These are phyloP conservation scores for Aphanoascus verrucosus DNA, from an alignment of 2,329 filamentous ascomycete genomes.

Conservation along the genomic window DNA sequence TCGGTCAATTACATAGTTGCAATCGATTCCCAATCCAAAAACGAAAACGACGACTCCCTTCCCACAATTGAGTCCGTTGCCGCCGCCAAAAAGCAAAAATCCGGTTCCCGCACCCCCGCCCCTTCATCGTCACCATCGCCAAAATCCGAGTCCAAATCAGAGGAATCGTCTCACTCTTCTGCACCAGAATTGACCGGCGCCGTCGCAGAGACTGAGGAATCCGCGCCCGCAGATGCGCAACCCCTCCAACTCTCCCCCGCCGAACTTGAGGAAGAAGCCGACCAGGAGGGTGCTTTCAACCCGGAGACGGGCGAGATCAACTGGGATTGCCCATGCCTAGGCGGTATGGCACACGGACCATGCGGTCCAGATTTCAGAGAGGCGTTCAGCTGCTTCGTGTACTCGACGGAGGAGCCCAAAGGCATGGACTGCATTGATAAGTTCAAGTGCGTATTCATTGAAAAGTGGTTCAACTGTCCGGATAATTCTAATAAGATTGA, in stretches of 20 bases:
- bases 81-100: slow-evolving; percentile 12
- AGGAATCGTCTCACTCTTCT: slow-evolving; percentile 10
- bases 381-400: slow-evolving; percentile 98
- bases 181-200: slow-evolving; percentile 17
- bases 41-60: slow-evolving; percentile 9
- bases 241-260: slow-evolving; percentile 28
- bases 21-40: neutral
- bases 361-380: slow-evolving; percentile 92
- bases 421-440: slow-evolving; percentile 96
- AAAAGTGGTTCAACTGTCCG: neutral
- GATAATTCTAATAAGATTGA: slow-evolving; percentile 22
- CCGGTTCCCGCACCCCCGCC: slow-evolving; percentile 12
- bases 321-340: slow-evolving; percentile 97
- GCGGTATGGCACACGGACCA: slow-evolving; percentile 91
- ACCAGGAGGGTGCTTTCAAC: slow-evolving; percentile 87
- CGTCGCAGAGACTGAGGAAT: slow-evolving; percentile 15
- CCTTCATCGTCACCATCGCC: slow-evolving; percentile 14
- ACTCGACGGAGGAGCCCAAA: slow-evolving; percentile 87
- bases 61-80: slow-evolving; percentile 12
- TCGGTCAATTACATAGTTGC: neutral
- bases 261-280: slow-evolving; percentile 67
- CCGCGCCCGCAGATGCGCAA: slow-evolving; percentile 7
- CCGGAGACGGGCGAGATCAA: slow-evolving; percentile 99
- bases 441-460: slow-evolving; percentile 62
- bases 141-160: slow-evolving; percentile 14